Conservation (phyloP, 306 rosid genomes). For the Cercis canadensis region DNA sequence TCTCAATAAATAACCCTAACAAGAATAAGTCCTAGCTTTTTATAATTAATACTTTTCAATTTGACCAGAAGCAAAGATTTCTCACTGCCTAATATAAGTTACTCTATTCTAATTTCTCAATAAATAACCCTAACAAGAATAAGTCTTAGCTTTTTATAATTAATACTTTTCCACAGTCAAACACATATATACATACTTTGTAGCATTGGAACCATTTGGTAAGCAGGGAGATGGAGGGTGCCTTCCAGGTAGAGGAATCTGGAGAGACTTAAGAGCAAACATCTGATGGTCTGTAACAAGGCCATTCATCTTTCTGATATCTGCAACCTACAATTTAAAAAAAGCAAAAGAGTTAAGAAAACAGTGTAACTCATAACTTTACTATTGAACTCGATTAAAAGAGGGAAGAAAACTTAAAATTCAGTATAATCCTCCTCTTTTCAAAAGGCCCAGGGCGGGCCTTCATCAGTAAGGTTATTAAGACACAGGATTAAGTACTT, state of each 20-base stretch:
- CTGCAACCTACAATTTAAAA: slow-evolving; percentile 62
- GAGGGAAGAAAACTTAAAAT: not conserved
- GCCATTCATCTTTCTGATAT: slow-evolving; percentile 78
- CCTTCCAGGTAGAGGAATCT: slow-evolving; percentile 90
- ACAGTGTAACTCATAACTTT: not conserved
- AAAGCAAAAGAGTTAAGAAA: slow-evolving; percentile 26
- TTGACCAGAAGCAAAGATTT: not conserved
- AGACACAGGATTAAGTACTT: too few relatives aligned
- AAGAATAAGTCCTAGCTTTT: too few relatives aligned
- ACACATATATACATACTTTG: slow-evolving; percentile 41
- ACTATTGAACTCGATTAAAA: not conserved
- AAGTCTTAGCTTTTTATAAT: slow-evolving; percentile 5
- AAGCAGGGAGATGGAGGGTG: slow-evolving; percentile 88
- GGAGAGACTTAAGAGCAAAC: slow-evolving; percentile 84
- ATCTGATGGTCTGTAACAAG: slow-evolving; percentile 90
- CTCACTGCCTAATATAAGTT: not conserved
- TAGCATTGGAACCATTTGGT: slow-evolving; percentile 52
- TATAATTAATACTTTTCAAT: too few relatives aligned
- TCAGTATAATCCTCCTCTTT: too few relatives aligned
- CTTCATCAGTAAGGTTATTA: too few relatives aligned
- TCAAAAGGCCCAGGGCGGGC: too few relatives aligned
- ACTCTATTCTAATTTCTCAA: slow-evolving; percentile 2
- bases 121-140: not conserved
- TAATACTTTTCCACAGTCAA: slow-evolving; percentile 10
- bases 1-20: not conserved